These are phyloP conservation scores for Cymbidium sinense DNA, from an alignment of 106 monocot genomes.

Conservation along the genomic window DNA sequence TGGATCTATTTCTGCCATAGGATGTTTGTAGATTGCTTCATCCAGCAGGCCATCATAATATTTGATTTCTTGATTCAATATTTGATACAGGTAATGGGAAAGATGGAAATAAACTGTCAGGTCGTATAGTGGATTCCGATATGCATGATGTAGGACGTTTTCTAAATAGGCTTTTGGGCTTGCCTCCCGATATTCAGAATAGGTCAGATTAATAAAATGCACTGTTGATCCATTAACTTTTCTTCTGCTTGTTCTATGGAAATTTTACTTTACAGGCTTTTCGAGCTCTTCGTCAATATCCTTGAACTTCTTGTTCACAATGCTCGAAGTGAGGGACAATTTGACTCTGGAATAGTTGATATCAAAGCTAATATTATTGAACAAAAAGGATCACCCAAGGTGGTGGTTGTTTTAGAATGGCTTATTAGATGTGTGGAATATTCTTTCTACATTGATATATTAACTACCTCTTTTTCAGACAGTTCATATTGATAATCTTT, in stretches of 20 bases:
- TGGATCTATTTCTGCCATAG: not conserved
- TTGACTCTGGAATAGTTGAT: slow-evolving; percentile 97
- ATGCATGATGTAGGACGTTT: slow-evolving; percentile 99
- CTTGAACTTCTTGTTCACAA: slow-evolving; percentile 78
- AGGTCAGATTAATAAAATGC: slow-evolving; percentile 26
- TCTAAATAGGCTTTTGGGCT: slow-evolving; percentile 86
- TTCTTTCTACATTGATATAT: slow-evolving; percentile 7
- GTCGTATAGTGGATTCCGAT: slow-evolving; percentile 91
- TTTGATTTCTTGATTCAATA: not conserved
- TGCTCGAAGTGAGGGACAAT: slow-evolving; percentile 87
- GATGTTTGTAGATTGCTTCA: not conserved
- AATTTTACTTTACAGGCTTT: slow-evolving; percentile 48
- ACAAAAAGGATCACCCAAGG: slow-evolving; percentile 71
- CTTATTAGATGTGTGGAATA: not conserved
- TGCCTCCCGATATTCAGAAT: slow-evolving; percentile 92
- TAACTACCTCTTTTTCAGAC: slow-evolving; percentile 40
- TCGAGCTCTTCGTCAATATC: slow-evolving; percentile 79
- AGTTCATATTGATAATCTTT: slow-evolving; percentile 79
- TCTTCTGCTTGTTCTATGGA: slow-evolving; percentile 1
- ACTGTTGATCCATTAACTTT: not conserved
- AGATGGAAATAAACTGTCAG: slow-evolving; percentile 62
- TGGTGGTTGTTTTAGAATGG: slow-evolving; percentile 4
- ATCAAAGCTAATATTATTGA: slow-evolving; percentile 75
- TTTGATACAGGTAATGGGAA: slow-evolving; percentile 65
- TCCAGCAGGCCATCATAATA: not conserved